Evolutionary conservation across 73 alveolate species (phyloP).

Genomic region (Symbiodinium pilosum): DNA sequence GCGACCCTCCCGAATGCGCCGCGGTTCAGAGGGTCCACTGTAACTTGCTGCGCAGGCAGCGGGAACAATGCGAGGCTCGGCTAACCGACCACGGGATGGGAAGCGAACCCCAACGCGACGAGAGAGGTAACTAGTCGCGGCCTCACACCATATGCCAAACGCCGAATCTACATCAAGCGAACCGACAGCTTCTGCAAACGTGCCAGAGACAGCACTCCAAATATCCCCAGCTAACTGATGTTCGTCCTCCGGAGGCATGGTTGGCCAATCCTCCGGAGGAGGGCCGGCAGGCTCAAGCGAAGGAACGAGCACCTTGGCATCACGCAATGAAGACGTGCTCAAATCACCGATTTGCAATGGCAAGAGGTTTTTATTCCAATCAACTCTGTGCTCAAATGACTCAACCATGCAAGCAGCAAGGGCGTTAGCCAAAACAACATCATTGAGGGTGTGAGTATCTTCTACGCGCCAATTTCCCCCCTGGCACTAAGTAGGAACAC

Average conservation of each 20-base stretch:
- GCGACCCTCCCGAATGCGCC: not conserved
- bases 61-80: not conserved
- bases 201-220: not conserved
- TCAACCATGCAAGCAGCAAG: not conserved
- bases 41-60: not conserved
- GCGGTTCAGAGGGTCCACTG: not conserved
- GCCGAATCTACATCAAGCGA: not conserved
- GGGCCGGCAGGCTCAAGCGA: not conserved
- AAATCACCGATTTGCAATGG: not conserved
- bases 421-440: not conserved
- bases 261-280: not conserved
- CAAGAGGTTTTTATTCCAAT: not conserved
- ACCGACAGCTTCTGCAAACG: not conserved
- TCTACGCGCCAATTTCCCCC: not conserved
- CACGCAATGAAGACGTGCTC: not conserved
- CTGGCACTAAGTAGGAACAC: not conserved
- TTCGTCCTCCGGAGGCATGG: not conserved
- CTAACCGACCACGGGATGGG: not conserved
- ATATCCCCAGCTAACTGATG: not conserved
- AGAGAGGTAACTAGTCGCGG: not conserved
- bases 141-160: not conserved
- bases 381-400: not conserved
- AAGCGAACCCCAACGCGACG: not conserved
- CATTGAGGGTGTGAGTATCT: not conserved
- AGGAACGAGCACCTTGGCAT: not conserved